These are phyloP conservation scores for Scheffersomyces cryptocercus DNA, from an alignment of 1,139 yeast species.

Conservation along the genomic window DNA sequence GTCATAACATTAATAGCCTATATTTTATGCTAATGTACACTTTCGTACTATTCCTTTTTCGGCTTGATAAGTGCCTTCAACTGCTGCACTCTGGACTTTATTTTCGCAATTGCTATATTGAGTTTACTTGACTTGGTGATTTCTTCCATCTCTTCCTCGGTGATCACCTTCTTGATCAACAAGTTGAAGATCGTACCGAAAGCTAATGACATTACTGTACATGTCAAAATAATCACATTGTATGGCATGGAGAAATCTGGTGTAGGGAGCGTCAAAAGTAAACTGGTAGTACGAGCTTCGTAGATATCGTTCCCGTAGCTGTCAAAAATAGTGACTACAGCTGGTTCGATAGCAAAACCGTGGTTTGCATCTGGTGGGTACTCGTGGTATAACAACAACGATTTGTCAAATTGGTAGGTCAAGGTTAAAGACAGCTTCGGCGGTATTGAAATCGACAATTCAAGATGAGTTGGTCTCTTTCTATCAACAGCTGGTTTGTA, in stretches of 20 bases:
- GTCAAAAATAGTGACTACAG: constrained; percentile 60
- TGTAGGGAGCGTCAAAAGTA: constrained; percentile 84
- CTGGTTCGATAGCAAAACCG: constrained; percentile 94
- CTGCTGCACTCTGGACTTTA: constrained; percentile 12
- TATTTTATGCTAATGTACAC: no score
- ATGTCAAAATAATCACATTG: constrained; percentile 90
- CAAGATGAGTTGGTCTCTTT: constrained; percentile 79
- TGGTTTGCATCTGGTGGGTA: constrained; percentile 99
- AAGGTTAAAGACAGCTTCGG: constrained; percentile 62
- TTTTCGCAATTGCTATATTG: constrained; percentile 16
- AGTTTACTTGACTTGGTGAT: constrained; percentile 25
- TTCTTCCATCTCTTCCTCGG: constrained; percentile 72
- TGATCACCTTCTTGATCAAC: constrained; percentile 70
- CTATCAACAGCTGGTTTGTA: constrained; percentile 83
- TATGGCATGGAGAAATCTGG: constrained; percentile 99
- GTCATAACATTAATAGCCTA: no score
- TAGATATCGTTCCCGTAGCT: constrained; percentile 36
- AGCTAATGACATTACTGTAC: constrained; percentile 89
- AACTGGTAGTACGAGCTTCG: constrained; percentile 77
- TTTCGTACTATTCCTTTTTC: no score
- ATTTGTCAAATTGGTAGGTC: constrained; percentile 82
- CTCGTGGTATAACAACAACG: constrained; percentile 80
- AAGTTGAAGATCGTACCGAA: constrained; percentile 87
- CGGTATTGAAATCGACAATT: constrained; percentile 65
- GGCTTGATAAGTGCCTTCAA: no score